These are phyloP conservation scores for Populus ilicifolia DNA, from an alignment of 345 rosid species.

Conservation along the genomic window DNA sequence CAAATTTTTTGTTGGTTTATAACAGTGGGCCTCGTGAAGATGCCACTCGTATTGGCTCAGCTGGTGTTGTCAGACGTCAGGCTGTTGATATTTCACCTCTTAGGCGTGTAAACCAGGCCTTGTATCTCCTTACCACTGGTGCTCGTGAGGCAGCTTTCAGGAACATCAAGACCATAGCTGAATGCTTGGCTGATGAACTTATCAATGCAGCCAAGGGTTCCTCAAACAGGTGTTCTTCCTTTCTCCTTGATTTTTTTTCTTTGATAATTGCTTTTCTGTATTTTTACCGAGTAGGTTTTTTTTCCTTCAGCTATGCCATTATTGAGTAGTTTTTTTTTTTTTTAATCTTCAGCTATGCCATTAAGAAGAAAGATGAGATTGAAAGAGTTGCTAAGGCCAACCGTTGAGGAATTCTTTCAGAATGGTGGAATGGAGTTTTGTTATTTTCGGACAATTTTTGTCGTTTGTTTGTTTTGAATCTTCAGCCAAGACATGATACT, in stretches of 20 bases:
- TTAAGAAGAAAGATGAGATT: constrained; percentile 94
- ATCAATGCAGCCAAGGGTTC: constrained; percentile 98
- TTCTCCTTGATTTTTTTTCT: not conserved
- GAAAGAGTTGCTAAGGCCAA: constrained; percentile 99
- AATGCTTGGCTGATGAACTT: constrained; percentile 94
- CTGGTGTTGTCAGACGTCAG: constrained; percentile 97
- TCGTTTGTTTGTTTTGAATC: not conserved
- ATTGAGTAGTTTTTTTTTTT: constrained; percentile 2
- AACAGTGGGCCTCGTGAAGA: constrained; percentile 93
- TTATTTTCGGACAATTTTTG: not conserved
- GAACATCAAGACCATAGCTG: constrained; percentile 87
- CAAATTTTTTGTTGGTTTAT: not conserved
- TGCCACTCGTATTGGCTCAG: constrained; percentile 95
- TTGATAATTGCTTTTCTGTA: not conserved
- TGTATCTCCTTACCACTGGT: constrained; percentile 82
- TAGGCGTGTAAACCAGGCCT: constrained; percentile 85
- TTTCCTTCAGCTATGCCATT: constrained; percentile 56
- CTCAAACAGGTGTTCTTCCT: constrained; percentile 67
- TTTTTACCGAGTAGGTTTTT: not conserved
- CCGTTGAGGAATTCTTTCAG: constrained; percentile 41
- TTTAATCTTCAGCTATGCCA: constrained; percentile 53
- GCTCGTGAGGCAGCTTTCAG: constrained; percentile 95
- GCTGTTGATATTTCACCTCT: constrained; percentile 97
- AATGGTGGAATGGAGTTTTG: constrained; percentile 3
- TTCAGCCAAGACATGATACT: not conserved